Conservation (phyloP, 129 eudicot species). For the Helianthus annuus region HanXRQr2.0-SUNRISE NC_035440.2:5085983-5086482, state of each 20-base stretch:
- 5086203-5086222: not conserved
- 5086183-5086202: slow-evolving; percentile 9
- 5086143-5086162: not conserved
- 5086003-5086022: too few relatives aligned
- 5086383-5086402: not conserved
- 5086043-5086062: too few relatives aligned
- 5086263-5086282: slow-evolving; percentile 69
- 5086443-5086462: slow-evolving; percentile 78
- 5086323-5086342: slow-evolving; percentile 54
- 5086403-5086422: slow-evolving; percentile 54
- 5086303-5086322: slow-evolving; percentile 89
- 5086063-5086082: too few relatives aligned
- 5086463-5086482: slow-evolving; percentile 85
- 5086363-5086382: slow-evolving; percentile 49
- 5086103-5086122: too few relatives aligned
- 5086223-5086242: slow-evolving; percentile 44
- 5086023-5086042: too few relatives aligned
- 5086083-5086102: too few relatives aligned
- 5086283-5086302: slow-evolving; percentile 76
- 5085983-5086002: too few relatives aligned
- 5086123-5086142: too few relatives aligned
- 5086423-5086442: slow-evolving; percentile 78
- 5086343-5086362: slow-evolving; percentile 53
- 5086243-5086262: slow-evolving; percentile 65
- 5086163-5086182: not conserved